phyloP scores from a whole-genome alignment of 1,284 basidiomycete genomes.

The Volvariella volvacea region DNA sequence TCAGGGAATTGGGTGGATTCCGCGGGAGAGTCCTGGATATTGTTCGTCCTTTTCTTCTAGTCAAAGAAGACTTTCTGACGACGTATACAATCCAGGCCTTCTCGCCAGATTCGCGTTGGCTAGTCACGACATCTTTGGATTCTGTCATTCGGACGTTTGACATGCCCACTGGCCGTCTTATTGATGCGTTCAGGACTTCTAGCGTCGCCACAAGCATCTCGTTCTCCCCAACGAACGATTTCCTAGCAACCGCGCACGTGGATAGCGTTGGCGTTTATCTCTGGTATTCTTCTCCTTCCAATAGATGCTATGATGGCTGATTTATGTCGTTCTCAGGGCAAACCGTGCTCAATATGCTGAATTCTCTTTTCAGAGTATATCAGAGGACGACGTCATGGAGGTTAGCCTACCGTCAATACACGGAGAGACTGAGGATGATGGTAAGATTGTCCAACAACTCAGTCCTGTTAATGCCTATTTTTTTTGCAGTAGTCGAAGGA shows the following conservation, averaged over 20 bases:
- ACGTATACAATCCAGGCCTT: constrained; percentile 58
- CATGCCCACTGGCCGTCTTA: constrained; percentile 85
- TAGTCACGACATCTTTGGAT: constrained; percentile 85
- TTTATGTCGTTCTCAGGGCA: constrained; percentile 48
- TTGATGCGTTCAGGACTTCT: constrained; percentile 90
- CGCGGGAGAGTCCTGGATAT: constrained; percentile 78
- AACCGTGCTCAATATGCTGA: constrained; percentile 93
- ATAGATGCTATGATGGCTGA: no score
- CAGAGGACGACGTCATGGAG: constrained; percentile 69
- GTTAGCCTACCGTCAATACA: constrained; percentile 80
- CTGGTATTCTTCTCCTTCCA: constrained; percentile 50
- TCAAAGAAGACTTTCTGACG: neutral
- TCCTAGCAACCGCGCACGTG: constrained; percentile 91
- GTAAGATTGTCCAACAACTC: constrained; percentile 24
- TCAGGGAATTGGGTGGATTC: constrained; percentile 84
- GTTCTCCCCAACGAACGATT: constrained; percentile 94
- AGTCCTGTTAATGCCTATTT: constrained; percentile 5
- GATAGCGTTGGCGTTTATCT: constrained; percentile 93
- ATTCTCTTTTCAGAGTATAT: constrained; percentile 74
- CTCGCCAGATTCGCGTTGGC: constrained; percentile 92
- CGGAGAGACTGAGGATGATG: constrained; percentile 69
- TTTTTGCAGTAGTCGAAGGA: constrained; percentile 52
- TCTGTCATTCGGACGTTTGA: constrained; percentile 94
- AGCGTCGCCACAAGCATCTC: constrained; percentile 87
- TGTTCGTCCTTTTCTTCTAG: constrained; percentile 35